A percentile compares a stretch with the other conserved stretches of the same genome.
These are phyloP conservation scores for Cylindricascospora bacillispora DNA, from an alignment of 1,139 yeast species.

Conservation along the genomic window DNA sequence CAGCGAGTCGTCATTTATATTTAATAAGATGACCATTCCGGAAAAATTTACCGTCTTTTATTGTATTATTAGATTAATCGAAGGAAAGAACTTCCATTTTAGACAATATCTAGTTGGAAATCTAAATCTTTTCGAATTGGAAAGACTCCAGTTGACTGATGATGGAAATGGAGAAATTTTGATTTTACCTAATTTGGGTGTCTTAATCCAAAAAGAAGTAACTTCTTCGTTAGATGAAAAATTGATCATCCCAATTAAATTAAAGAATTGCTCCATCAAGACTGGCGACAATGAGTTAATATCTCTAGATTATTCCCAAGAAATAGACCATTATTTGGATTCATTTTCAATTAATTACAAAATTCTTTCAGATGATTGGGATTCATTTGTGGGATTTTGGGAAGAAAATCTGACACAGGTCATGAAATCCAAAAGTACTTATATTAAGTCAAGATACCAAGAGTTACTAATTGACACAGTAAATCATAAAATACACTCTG, in stretches of 20 bases:
- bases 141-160: conserved; percentile 7
- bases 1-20: too few relatives aligned
- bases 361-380: conserved; percentile 18
- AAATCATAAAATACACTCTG: conserved; percentile 18
- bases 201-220: conserved; percentile 13
- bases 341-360: conserved; percentile 13
- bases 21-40: too few relatives aligned
- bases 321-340: conserved; percentile 19
- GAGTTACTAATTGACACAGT: conserved; percentile 6
- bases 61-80: conserved; percentile 29
- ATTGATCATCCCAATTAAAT: conserved; percentile 20
- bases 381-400: conserved; percentile 13
- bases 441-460: conserved; percentile 8
- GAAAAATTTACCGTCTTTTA: conserved; percentile 39
- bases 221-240: conserved; percentile 4
- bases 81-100: conserved; percentile 21
- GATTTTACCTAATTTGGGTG: conserved; percentile 24
- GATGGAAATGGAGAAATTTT: conserved; percentile 17
- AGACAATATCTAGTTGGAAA: conserved; percentile 25
- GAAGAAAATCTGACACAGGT: conserved; percentile 1
- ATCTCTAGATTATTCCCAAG: conserved; percentile 22
- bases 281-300: conserved; percentile 17
- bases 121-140: conserved; percentile 20
- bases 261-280: conserved; percentile 20
- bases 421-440: conserved; percentile 2